These are phyloP conservation scores for Fusarium lyarnte DNA, from an alignment of 2,329 filamentous ascomycete genomes.

Conservation along the genomic window DNA sequence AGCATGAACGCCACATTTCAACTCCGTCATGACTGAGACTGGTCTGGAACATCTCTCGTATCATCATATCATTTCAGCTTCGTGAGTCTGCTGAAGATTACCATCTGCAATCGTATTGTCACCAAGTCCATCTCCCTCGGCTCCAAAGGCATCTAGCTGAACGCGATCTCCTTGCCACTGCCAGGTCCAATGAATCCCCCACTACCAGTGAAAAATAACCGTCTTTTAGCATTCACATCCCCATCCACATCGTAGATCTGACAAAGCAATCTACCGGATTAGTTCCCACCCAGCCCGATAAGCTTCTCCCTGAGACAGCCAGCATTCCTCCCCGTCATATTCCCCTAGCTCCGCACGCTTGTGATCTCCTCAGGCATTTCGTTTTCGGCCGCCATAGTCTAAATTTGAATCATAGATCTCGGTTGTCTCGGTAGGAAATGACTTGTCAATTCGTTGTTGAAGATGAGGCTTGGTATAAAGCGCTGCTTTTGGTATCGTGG, in stretches of 20 bases:
- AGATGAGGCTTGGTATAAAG: not conserved
- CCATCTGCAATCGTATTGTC: too few relatives aligned
- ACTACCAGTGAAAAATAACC: not conserved
- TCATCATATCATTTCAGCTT: not conserved
- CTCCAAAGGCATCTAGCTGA: not conserved
- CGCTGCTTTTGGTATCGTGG: not conserved
- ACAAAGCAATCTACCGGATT: not conserved
- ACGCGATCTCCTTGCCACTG: rapidly evolving
- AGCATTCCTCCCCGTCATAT: conserved; percentile 12
- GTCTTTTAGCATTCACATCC: not conserved
- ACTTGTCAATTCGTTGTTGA: not conserved
- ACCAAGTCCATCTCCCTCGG: not conserved
- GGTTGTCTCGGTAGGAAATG: not conserved
- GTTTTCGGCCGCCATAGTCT: not conserved
- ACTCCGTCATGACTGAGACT: too few relatives aligned
- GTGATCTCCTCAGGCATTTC: not conserved
- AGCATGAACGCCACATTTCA: not conserved
- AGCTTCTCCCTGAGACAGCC: not conserved
- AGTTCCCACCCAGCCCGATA: not conserved
- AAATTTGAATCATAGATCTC: not conserved
- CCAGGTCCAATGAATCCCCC: not conserved
- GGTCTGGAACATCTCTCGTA: not conserved
- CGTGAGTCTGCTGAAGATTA: not conserved
- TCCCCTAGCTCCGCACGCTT: not conserved
- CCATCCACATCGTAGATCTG: not conserved